Evolutionary conservation across 257 asterid species (phyloP).

Genomic region (Plantago major): DNA sequence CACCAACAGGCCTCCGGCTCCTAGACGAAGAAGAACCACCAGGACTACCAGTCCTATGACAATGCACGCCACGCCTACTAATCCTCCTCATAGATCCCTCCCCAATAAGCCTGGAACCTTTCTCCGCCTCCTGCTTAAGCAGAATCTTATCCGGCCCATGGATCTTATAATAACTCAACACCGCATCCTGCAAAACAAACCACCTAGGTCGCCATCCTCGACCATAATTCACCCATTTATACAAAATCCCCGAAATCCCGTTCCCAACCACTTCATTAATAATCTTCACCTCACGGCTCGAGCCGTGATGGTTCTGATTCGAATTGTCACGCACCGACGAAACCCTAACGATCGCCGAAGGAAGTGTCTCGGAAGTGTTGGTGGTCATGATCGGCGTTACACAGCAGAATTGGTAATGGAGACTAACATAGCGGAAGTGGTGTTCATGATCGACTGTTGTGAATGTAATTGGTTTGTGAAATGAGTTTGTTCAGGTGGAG

Average conservation of each 20-base stretch:
- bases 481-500: too few relatives aligned
- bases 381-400: too few relatives aligned
- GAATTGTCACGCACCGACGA: too few relatives aligned
- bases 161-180: slow-evolving; percentile 86
- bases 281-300: too few relatives aligned
- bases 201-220: slow-evolving; percentile 96
- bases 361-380: too few relatives aligned
- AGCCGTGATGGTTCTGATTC: too few relatives aligned
- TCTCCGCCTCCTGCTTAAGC: slow-evolving; percentile 55
- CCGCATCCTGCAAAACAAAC: slow-evolving; percentile 95
- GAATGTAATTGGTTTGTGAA: too few relatives aligned
- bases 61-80: slow-evolving; percentile 21
- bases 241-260: slow-evolving; percentile 72
- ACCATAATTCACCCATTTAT: slow-evolving; percentile 98
- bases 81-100: slow-evolving; percentile 63
- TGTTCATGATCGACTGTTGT: too few relatives aligned
- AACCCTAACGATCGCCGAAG: too few relatives aligned
- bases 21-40: slow-evolving; percentile 27
- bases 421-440: too few relatives aligned
- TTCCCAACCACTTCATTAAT: slow-evolving; percentile 81
- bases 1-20: slow-evolving; percentile 69
- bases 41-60: slow-evolving; percentile 26
- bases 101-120: slow-evolving; percentile 82
- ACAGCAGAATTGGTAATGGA: too few relatives aligned
- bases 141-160: slow-evolving; percentile 85